Evolutionary conservation across 2,329 filamentous ascomycete genomes (phyloP).

Genomic region (Paecilomyces variotii): DNA sequence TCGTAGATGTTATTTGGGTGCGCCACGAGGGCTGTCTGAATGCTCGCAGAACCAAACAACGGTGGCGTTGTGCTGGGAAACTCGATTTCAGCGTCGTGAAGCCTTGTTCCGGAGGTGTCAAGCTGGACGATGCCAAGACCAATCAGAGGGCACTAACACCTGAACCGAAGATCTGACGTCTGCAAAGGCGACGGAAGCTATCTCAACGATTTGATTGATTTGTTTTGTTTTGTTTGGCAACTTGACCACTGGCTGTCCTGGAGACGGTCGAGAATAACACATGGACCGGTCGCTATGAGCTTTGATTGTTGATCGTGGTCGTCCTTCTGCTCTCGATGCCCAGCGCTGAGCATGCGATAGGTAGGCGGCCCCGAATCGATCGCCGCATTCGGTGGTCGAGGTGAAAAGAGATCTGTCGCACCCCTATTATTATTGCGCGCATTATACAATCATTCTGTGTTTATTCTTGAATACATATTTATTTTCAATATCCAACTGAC

Average conservation of each 20-base stretch:
- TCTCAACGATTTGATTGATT: not conserved
- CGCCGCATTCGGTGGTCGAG: not conserved
- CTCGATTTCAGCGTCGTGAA: not conserved
- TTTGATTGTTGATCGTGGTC: not conserved
- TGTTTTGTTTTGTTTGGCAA: not conserved
- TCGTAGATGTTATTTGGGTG: not conserved
- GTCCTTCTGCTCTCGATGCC: not conserved
- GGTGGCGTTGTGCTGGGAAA: slow-evolving; percentile 2
- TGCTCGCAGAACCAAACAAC: not conserved
- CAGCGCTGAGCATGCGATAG: not conserved
- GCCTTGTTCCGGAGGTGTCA: not conserved
- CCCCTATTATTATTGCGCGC: not conserved
- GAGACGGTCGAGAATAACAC: not conserved
- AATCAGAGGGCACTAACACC: slow-evolving; percentile 1
- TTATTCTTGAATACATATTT: not conserved
- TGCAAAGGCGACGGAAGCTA: not conserved
- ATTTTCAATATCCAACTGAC: not conserved
- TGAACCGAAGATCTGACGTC: slow-evolving; percentile 6
- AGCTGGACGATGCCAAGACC: slow-evolving; percentile 3
- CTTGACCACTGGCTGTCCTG: slow-evolving; percentile 4
- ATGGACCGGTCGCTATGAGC: not conserved
- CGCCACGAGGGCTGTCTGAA: not conserved
- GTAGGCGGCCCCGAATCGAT: not conserved
- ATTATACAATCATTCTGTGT: not conserved
- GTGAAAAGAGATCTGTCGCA: not conserved